Percentiles rank a stretch among this genome's conserved stretches.
These are phyloP conservation scores for Diaporthe longicolla DNA, from an alignment of 2,329 filamentous ascomycete species.

Conservation along the genomic window DNA sequence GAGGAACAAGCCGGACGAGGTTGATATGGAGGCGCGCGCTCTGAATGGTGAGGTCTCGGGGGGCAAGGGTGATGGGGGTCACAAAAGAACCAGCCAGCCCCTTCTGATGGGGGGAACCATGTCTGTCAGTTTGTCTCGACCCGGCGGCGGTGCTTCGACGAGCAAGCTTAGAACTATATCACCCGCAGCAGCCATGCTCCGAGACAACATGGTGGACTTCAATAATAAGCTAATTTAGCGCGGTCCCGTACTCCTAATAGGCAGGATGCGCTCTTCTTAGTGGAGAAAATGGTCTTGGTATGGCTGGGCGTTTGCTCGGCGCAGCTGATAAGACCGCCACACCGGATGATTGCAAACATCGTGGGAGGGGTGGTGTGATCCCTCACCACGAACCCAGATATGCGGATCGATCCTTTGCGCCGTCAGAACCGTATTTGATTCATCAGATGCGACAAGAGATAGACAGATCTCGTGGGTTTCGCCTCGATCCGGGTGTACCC, in stretches of 20 bases:
- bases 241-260: not conserved
- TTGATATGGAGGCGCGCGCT: constrained; percentile 11
- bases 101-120: constrained; percentile 10
- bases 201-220: constrained; percentile 6
- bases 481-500: not conserved
- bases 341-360: constrained; percentile 21
- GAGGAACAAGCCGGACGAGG: not conserved
- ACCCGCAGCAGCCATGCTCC: constrained; percentile 6
- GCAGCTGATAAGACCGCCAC: constrained; percentile 30
- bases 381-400: too few species aligned
- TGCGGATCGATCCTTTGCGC: not conserved
- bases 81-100: not conserved
- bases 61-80: not conserved
- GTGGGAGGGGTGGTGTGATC: constrained; percentile 10
- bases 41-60: not conserved
- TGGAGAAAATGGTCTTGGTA: constrained; percentile 13
- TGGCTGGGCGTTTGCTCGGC: constrained; percentile 33
- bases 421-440: not conserved
- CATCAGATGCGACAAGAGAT: not conserved
- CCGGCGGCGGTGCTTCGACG: not conserved
- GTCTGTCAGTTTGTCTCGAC: constrained; percentile 28
- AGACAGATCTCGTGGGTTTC: not conserved
- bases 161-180: not conserved
- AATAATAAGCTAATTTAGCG: constrained; percentile 13
- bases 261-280: not conserved